phyloP scores from a whole-genome alignment of 2,329 filamentous ascomycete genomes.

The Nemania sp. region DNA sequence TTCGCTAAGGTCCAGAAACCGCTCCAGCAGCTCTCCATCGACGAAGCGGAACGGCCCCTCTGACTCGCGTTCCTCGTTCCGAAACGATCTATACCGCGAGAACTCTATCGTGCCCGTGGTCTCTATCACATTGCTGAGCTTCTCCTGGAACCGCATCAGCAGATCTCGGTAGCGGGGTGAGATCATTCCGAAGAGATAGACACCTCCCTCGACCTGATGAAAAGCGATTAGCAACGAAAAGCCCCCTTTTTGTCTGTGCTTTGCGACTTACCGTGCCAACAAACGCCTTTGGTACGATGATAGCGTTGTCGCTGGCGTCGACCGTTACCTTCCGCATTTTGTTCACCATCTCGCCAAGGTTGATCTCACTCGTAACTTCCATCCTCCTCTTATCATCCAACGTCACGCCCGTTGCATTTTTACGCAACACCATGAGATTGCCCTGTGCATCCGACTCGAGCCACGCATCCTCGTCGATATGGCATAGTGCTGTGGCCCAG shows the following conservation, averaged over 20 bases:
- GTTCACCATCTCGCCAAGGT: slow-evolving; percentile 92
- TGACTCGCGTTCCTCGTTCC: slow-evolving; percentile 69
- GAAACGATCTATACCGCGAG: slow-evolving; percentile 79
- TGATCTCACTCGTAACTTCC: slow-evolving; percentile 77
- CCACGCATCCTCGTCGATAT: slow-evolving; percentile 74
- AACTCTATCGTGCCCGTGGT: slow-evolving; percentile 78
- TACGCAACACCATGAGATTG: slow-evolving; percentile 80
- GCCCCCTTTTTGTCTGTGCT: neutral
- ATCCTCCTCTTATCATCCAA: slow-evolving; percentile 73
- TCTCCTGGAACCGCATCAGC: slow-evolving; percentile 78
- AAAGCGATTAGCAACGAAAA: slow-evolving; percentile 10
- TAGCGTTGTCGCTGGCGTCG: slow-evolving; percentile 63
- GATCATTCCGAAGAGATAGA: slow-evolving; percentile 88
- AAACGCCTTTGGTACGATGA: slow-evolving; percentile 82
- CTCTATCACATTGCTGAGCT: slow-evolving; percentile 67
- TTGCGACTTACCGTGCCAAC: slow-evolving; percentile 74
- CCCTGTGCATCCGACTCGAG: slow-evolving; percentile 85
- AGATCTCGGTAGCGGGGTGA: slow-evolving; percentile 73
- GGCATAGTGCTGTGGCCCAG: slow-evolving; percentile 80
- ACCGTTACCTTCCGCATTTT: slow-evolving; percentile 77
- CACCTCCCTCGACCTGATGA: slow-evolving; percentile 75
- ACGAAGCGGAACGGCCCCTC: slow-evolving; percentile 85
- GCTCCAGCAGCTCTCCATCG: slow-evolving; percentile 88
- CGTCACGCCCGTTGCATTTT: slow-evolving; percentile 73
- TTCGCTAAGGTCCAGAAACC: slow-evolving; percentile 74